Evolutionary conservation across 768 basidiomycete genomes (phyloP).

Genomic region (Suillus decipiens): DNA sequence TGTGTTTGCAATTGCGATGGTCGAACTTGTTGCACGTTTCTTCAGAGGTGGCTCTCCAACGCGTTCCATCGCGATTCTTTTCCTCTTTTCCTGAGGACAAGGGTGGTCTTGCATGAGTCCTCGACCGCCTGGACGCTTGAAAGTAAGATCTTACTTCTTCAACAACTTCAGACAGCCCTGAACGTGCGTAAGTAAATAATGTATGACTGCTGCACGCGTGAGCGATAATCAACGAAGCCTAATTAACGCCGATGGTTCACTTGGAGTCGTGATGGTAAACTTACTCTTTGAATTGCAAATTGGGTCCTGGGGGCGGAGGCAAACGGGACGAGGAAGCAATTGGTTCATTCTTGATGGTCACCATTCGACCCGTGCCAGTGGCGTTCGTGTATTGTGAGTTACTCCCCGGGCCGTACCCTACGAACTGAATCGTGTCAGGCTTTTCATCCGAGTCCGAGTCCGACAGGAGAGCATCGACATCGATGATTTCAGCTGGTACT

Average conservation of each 20-base stretch:
- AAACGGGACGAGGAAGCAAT: slow-evolving; percentile 13
- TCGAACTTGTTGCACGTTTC: slow-evolving; percentile 22
- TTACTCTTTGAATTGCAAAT: slow-evolving; percentile 1
- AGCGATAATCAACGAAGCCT: slow-evolving; percentile 5
- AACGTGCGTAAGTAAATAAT: slow-evolving; percentile 2
- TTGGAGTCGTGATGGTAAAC: slow-evolving; percentile 14
- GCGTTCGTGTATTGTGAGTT: slow-evolving; percentile 12
- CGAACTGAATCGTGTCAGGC: slow-evolving; percentile 19
- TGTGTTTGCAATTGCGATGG: slow-evolving; percentile 19
- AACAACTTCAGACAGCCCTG: background rate
- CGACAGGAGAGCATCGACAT: slow-evolving; percentile 24
- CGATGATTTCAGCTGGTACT: slow-evolving; percentile 20
- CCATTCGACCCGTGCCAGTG: slow-evolving; percentile 17
- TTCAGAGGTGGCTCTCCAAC: slow-evolving; percentile 18
- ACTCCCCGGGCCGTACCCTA: slow-evolving; percentile 13
- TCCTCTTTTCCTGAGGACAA: slow-evolving; percentile 24
- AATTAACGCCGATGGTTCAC: slow-evolving; percentile 2
- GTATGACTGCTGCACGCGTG: slow-evolving; percentile 1
- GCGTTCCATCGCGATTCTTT: slow-evolving; percentile 13
- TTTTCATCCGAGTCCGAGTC: background rate
- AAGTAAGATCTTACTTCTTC: slow-evolving; percentile 29
- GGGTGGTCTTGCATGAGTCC: slow-evolving; percentile 7
- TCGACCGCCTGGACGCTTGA: slow-evolving; percentile 19
- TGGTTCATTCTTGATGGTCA: slow-evolving; percentile 15
- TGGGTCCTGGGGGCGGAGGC: background rate